Percentiles rank a stretch among this genome's conserved stretches.
Conservation (phyloP, 352 stramenopile species). For the Globisporangium middletonii region DNA sequence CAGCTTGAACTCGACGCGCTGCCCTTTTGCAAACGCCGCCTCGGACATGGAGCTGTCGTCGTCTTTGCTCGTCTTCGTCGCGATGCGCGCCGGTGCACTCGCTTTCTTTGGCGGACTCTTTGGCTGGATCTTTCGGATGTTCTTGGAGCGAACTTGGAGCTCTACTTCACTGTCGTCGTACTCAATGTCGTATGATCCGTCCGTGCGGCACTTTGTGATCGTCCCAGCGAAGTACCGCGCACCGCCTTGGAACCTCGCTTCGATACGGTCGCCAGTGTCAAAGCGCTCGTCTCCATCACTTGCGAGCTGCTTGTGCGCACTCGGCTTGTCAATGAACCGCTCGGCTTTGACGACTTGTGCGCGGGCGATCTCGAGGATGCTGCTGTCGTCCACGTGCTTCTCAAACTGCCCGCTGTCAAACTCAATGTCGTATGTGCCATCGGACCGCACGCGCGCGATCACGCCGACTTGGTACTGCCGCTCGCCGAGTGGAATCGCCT, state of each 20-base stretch:
- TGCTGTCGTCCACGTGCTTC: constrained; percentile 45
- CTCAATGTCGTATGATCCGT: constrained; percentile 40
- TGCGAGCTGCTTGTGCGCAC: constrained; percentile 4
- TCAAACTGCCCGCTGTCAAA: constrained; percentile 56
- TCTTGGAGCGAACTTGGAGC: constrained; percentile 34
- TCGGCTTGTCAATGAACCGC: constrained; percentile 12
- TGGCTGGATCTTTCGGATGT: constrained; percentile 24
- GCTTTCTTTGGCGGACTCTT: constrained; percentile 4
- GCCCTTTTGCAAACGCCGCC: constrained; percentile 33
- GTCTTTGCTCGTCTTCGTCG: constrained; percentile 13
- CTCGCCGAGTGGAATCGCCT: constrained; percentile 46
- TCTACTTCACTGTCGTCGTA: constrained; percentile 66
- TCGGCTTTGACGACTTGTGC: constrained; percentile 26
- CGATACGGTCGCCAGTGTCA: constrained; percentile 34
- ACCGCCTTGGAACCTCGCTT: constrained; percentile 34
- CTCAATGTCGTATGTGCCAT: constrained; percentile 63
- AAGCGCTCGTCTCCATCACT: constrained; percentile 7
- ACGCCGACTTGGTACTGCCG: constrained; percentile 43
- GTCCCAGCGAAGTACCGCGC: constrained; percentile 35
- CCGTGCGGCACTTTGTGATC: constrained; percentile 32
- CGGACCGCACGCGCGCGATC: constrained; percentile 38
- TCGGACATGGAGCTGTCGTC: constrained; percentile 30
- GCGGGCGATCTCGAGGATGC: constrained; percentile 33
- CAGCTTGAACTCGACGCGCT: constrained; percentile 54
- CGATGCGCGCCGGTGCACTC: constrained; percentile 5